Base-by-base conservation (phyloP, 108 stramenopile genomes). In the Cyclotella baltica region DNA sequence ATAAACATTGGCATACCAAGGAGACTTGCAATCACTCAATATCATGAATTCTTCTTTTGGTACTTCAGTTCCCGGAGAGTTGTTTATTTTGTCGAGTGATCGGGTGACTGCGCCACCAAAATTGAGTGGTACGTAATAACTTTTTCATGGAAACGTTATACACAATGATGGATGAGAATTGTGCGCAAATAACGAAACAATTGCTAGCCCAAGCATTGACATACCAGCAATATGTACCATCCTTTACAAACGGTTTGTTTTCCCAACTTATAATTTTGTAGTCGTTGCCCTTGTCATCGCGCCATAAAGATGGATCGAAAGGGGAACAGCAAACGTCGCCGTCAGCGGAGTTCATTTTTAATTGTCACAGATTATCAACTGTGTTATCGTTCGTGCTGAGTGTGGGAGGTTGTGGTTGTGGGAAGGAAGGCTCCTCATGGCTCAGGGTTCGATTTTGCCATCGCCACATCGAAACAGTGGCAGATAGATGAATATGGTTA, bases 231-330 rank as follows among this genome's bases (percentile, higher is more conserved):
- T 62, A 46, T 4, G 73, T 48, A 11, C 73, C 66, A 23, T 79
- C 78, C 19, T 73, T 73, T 51, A 79, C 72, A 25, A 79, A 79
- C 5, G 73, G 78, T 36, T 79, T 79, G 38, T 73, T 18, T 8
- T 73, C 63, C 78, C 78, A 79, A n/a, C n/a, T 19, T 10, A 79
- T 15, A 1, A 74, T 4, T 73, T 79, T 79, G 73, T 73, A 73
- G 33, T 36, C 72, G 16, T 13, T 58, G 9, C 50, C 73, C 38
- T 72, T 47, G 55, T 28, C 72, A 23, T 68, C 67, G n/a, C 20
- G 47, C n/a, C 47, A 74, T 1, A 50, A 2, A 1, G 73, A 63
- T 19, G 76, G 76, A 30, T 77, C 68, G 29, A 77, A 77, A 15
- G 58, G 61, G 8, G 25, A 16, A 69, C 76, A 77, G 63, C 75